Percentiles rank a stretch among this genome's conserved stretches.
phyloP scores from a whole-genome alignment of 495 filamentous ascomycete genomes.

The Gamarada debralockiae region DNA sequence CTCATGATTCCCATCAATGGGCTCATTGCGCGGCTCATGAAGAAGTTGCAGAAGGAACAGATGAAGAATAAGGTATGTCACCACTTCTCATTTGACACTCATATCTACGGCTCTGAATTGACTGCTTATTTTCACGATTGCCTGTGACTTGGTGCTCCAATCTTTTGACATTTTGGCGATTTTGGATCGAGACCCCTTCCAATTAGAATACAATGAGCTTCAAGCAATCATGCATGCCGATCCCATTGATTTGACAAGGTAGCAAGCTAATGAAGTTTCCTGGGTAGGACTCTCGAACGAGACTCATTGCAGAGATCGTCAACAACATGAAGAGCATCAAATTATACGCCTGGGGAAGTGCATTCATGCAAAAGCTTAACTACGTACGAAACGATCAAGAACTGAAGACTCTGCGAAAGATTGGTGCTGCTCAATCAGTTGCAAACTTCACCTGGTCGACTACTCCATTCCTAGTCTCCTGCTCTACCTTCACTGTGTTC shows the following conservation, averaged over 20 bases:
- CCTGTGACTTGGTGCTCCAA: too few species aligned
- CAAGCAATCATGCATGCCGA: not conserved
- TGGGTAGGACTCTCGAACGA: conserved; percentile 79
- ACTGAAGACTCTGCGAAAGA: conserved; percentile 90
- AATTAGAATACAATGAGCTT: too few species aligned
- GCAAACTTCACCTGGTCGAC: conserved; percentile 99
- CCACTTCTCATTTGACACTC: too few species aligned
- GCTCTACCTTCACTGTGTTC: conserved; percentile 93
- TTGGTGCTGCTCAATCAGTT: conserved; percentile 87
- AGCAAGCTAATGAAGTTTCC: conserved; percentile 41
- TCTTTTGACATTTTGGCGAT: too few species aligned
- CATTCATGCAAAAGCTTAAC: conserved; percentile 96
- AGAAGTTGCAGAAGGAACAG: conserved; percentile 87
- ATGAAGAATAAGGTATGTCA: conserved; percentile 86
- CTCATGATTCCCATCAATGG: conserved; percentile 98
- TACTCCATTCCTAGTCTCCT: conserved; percentile 98
- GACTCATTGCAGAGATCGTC: conserved; percentile 94
- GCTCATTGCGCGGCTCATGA: conserved; percentile 88
- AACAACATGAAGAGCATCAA: conserved; percentile 99
- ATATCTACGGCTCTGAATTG: too few species aligned
- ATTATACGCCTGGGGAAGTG: conserved; percentile 93
- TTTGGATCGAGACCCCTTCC: too few species aligned
- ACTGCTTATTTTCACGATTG: too few species aligned
- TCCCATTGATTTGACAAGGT: not conserved
- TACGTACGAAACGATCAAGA: conserved; percentile 94